Base-by-base conservation (phyloP, 176 grass and related monocot species). In the Dendrocalamus sinicus region DNA sequence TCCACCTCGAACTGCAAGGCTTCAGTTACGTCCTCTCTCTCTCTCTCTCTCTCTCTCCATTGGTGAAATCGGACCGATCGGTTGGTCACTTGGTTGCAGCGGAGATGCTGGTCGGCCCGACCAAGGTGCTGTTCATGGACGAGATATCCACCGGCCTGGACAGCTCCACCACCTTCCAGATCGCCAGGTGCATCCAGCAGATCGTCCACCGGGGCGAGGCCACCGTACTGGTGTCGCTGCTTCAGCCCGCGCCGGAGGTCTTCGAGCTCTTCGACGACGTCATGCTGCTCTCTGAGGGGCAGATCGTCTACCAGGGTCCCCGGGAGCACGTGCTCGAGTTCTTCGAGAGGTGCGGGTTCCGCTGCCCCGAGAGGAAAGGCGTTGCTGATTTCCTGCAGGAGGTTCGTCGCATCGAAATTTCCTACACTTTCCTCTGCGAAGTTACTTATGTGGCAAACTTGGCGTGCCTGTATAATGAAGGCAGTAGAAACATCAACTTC, bases 21-120 rank as follows among this genome's bases (percentile, higher is more conserved):
- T 9, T 66, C 8, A 5, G 20, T 16, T 76, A 20, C 14, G 44
- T 3, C 14, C 4, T 67, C 9, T 61, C 10, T 59, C 55, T 57
- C 53, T 45, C 4, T 67, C 9, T 61, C 10, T 59, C 55, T 57
- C 53, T 45, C 19, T 30, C 48, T 5, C 51, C 41, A 6, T 50
- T 54, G 62, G n/a, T 61, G 17, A 78, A 64, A 20, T 20, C 40
- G 12, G 13, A 48, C 35, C 9, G 54, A 13, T 45, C 9, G 43
- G 50, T 43, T 60, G 63, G 30, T 32, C 30, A 32, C 30, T 32
- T 32, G 30, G 41, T 84, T 75, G 52, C 96, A 95, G 93, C 84
- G 44, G 96, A 98, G 86, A 98, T 98, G 96, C 89, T 98, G 75
- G 96, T 98, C 54, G 96, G 96, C n/a, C 96, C 96, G 86, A 98